These are phyloP conservation scores for Chaetomium globosum DNA, from an alignment of 2,329 filamentous ascomycete genomes.

Conservation along the genomic window DNA sequence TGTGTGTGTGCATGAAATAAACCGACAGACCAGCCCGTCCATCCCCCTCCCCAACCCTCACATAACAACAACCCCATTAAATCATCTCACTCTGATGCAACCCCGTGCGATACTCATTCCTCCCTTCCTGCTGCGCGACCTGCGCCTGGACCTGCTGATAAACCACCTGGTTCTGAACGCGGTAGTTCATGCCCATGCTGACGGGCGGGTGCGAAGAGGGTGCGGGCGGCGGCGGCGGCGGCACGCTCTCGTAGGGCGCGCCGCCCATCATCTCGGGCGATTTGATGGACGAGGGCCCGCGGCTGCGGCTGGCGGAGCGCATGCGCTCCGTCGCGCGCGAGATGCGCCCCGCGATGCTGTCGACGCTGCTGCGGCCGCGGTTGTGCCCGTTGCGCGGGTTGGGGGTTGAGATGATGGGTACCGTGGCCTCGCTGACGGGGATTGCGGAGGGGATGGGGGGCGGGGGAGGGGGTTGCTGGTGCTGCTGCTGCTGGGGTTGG, in stretches of 20 bases:
- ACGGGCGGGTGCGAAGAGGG: background rate
- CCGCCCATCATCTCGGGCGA: background rate
- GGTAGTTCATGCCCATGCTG: conserved; percentile 37
- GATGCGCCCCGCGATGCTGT: conserved; percentile 56
- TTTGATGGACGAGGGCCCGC: conserved; percentile 42
- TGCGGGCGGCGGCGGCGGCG: conserved; percentile 41
- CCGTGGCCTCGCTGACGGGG: conserved; percentile 45
- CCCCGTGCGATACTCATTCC: conserved; percentile 52
- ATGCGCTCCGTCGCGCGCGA: conserved; percentile 63
- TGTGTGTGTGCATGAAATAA: too few relatives aligned
- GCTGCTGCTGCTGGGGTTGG: conserved; percentile 10
- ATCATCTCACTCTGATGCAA: conserved; percentile 60
- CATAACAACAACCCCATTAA: conserved; percentile 36
- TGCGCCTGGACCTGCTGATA: conserved; percentile 34
- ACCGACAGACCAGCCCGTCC: too few relatives aligned
- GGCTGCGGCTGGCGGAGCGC: conserved; percentile 61
- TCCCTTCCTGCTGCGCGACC: conserved; percentile 35
- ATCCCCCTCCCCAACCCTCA: too few relatives aligned
- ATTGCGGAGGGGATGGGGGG: conserved; percentile 41
- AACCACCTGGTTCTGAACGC: conserved; percentile 37
- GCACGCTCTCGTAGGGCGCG: conserved; percentile 49
- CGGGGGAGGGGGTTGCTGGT: conserved; percentile 37
- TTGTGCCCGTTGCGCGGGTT: conserved; percentile 42
- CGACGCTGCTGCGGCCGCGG: conserved; percentile 52
- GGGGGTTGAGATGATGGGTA: conserved; percentile 51